phyloP scores from a whole-genome alignment of 106 monocot genomes.

The Dendrobium officinale region DNA sequence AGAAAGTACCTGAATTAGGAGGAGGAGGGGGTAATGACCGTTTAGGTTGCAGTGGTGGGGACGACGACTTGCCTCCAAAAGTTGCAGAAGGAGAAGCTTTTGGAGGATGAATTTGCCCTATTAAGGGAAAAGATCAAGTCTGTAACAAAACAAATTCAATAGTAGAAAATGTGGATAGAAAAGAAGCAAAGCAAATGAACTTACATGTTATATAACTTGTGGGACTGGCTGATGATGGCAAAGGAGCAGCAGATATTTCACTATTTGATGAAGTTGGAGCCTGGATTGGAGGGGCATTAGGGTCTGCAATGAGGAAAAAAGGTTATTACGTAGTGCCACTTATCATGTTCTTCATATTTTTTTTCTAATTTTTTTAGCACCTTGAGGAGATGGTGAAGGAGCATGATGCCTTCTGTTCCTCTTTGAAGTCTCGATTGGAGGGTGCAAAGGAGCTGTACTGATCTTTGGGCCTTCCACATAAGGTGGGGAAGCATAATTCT shows the following conservation, averaged over 20 bases:
- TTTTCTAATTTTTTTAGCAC: neutral
- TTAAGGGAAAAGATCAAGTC: neutral
- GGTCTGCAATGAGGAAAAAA: conserved; percentile 20
- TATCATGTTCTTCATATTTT: neutral
- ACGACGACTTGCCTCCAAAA: conserved; percentile 14
- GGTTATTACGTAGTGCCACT: neutral
- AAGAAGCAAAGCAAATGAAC: neutral
- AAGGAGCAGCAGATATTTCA: conserved; percentile 22
- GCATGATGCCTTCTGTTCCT: neutral
- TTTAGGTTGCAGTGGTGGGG: conserved; percentile 25
- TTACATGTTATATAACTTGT: conserved; percentile 19
- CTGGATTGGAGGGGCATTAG: conserved; percentile 16
- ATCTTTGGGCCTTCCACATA: conserved; percentile 14
- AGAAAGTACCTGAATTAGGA: conserved; percentile 51
- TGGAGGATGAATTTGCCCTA: conserved; percentile 48
- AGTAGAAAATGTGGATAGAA: neutral
- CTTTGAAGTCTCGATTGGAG: neutral
- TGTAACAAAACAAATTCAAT: conserved; percentile 1
- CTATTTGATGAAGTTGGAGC: conserved; percentile 26
- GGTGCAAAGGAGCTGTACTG: conserved; percentile 3
- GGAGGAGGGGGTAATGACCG: conserved; percentile 74
- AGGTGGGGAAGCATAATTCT: neutral
- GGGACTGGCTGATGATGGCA: conserved; percentile 18
- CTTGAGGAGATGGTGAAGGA: neutral
- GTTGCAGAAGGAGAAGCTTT: conserved; percentile 32